Percentiles rank a stretch among this genome's conserved stretches.
These are phyloP conservation scores for Gossypium gossypioides DNA, from an alignment of 441 rosid genomes.

Conservation along the genomic window DNA sequence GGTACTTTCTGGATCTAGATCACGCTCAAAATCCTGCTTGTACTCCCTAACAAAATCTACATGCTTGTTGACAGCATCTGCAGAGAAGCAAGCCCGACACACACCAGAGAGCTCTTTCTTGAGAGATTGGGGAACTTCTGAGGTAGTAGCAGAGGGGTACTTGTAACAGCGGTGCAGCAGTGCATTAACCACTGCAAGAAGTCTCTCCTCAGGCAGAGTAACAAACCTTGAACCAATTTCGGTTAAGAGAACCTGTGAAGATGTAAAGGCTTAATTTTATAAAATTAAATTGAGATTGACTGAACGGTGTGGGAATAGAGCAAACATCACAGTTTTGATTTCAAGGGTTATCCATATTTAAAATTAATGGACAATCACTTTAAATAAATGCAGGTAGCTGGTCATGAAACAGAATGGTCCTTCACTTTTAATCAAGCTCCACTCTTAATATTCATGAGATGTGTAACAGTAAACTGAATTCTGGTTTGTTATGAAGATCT, in stretches of 20 bases:
- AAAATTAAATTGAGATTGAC: not conserved
- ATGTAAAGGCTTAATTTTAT: not conserved
- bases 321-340: not conserved
- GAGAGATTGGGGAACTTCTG: slow-evolving; percentile 95
- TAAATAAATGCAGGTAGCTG: not conserved
- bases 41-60: slow-evolving; percentile 94
- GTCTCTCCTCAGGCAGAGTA: slow-evolving; percentile 93
- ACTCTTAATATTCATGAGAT: not conserved
- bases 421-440: not conserved
- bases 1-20: slow-evolving; percentile 89
- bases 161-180: slow-evolving; percentile 96
- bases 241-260: slow-evolving; percentile 68
- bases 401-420: slow-evolving; percentile 1
- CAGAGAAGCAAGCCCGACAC: slow-evolving; percentile 95
- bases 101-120: slow-evolving; percentile 98
- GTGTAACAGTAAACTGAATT: not conserved
- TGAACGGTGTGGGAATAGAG: not conserved
- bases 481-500: not conserved
- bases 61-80: slow-evolving; percentile 95
- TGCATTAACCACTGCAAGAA: slow-evolving; percentile 95
- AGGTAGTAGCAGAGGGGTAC: slow-evolving; percentile 92
- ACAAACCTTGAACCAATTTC: slow-evolving; percentile 98
- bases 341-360: not conserved
- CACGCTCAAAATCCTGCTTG: slow-evolving; percentile 87
- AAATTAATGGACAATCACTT: not conserved